Evolutionary conservation across 306 rosid species (phyloP), one percentile per base, ranked within the genome.

Genomic region (Benincasa hispida): DNA sequence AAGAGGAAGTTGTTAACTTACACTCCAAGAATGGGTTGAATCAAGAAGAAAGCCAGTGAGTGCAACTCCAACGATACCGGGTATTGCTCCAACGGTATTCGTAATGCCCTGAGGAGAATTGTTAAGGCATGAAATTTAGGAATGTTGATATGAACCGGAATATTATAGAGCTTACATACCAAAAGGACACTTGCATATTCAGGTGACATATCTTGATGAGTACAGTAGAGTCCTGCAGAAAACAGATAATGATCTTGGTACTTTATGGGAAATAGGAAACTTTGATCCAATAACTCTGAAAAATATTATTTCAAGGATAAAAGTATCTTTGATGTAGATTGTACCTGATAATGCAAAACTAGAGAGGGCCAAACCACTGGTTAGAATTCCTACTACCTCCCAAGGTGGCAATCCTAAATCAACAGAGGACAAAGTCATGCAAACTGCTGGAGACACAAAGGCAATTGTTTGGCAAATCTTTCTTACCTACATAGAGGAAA

Each of bases 21-120:
- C 98, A 83, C 97, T 88, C 99, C 99, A 94, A 55, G 99, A 94
- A 89, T 95, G 97, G 82, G 99, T 95, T 81, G 54, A 80, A 82
- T 95, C 99, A 74, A 95, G 94, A 84, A 92, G 96, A 79, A 89
- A 90, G 57, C 97, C 99, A 2, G 99, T 89, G 87, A 92, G 96
- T 28, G 96, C 96, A 72, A 94, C 96, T 28, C 98, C 98, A 67
- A 94, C 88, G 41, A 92, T 92, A 79, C 97, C 98, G 63, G 98
- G 99, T 75, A 92, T 75, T 2, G 99, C 98, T 79, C 96, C 99
- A 59, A 92, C 90, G 1, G 99, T 92, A 78, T 92, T 94, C 57
- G 99, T 94, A 63, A 94, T 94, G 80, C 99, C 98, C 97, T 90
- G 87, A 76, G 53, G 76, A 72, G 60, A 50, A 5, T 72, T 19